A percentile compares a stretch with the other conserved stretches of the same genome.
These are phyloP conservation scores for Theobroma cacao DNA, from an alignment of 345 rosid genomes.

Conservation along the genomic window DNA sequence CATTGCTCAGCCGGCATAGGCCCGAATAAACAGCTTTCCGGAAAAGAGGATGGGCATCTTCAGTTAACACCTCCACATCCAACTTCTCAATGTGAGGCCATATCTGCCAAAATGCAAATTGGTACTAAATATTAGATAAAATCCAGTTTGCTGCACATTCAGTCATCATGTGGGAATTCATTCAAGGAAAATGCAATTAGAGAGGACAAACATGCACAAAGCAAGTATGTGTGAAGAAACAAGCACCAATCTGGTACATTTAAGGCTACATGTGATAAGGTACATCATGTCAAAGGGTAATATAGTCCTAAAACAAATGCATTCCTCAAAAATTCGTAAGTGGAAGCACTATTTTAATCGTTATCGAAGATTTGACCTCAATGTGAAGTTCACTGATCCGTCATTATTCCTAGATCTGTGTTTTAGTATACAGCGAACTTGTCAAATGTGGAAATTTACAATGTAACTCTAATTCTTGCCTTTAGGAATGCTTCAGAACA, in stretches of 20 bases:
- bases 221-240: neutral
- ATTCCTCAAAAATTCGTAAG: neutral
- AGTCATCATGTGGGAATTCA: neutral
- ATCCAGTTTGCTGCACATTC: neutral
- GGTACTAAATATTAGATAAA: neutral
- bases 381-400: neutral
- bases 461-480: neutral
- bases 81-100: constrained; percentile 85
- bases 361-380: neutral
- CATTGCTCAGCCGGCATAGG: constrained; percentile 32
- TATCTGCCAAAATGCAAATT: constrained; percentile 43
- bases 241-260: neutral
- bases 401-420: neutral
- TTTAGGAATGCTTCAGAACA: neutral
- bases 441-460: neutral
- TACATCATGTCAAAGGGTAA: neutral
- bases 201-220: neutral
- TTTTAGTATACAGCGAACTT: neutral
- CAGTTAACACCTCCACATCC: constrained; percentile 60
- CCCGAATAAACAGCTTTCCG: constrained; percentile 68
- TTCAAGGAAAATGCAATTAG: constrained; percentile 6
- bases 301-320: neutral
- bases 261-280: constrained; percentile 16
- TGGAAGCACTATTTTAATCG: neutral
- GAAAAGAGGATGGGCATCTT: constrained; percentile 74